Conservation (phyloP, 1,284 basidiomycete species). For the Limonomyces culmigenus region DNA sequence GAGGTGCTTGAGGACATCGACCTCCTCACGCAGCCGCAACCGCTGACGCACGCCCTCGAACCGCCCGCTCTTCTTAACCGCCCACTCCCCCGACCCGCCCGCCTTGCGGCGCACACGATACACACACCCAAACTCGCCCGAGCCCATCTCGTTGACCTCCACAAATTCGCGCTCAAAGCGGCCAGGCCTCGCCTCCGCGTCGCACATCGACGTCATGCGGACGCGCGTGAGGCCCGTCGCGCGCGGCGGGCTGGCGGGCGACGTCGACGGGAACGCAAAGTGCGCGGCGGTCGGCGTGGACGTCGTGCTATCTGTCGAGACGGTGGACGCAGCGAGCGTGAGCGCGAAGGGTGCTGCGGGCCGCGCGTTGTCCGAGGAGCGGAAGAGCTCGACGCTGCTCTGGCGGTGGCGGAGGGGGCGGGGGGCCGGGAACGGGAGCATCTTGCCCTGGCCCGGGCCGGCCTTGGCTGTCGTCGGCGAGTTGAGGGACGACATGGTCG, state of each 20-base stretch:
- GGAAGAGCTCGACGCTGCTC: neutral
- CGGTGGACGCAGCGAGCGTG: neutral
- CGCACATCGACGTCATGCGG: conserved; percentile 5
- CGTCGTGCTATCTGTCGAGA: neutral
- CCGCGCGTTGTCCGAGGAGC: neutral
- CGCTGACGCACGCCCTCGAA: conserved; percentile 87
- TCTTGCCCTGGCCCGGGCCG: no score
- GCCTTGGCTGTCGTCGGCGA: no score
- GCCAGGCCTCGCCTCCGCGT: conserved; percentile 29
- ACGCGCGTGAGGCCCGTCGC: conserved; percentile 7
- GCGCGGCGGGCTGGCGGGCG: conserved; percentile 7
- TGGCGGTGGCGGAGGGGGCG: neutral
- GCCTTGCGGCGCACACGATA: conserved; percentile 74
- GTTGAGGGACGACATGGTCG: no score
- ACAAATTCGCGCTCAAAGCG: conserved; percentile 69
- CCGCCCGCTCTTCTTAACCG: conserved; percentile 89
- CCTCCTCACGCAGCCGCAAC: conserved; percentile 91
- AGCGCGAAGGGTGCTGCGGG: neutral
- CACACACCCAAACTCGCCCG: conserved; percentile 90
- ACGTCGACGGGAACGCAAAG: neutral
- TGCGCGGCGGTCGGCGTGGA: neutral
- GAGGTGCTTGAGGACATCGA: conserved; percentile 80
- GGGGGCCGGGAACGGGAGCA: no score
- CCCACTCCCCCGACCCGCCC: conserved; percentile 40
- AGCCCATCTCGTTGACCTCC: conserved; percentile 71